Percentiles rank a stretch among this genome's conserved stretches.
phyloP scores from a whole-genome alignment of 1,284 basidiomycete genomes.

The Rhodofomes roseus region DNA sequence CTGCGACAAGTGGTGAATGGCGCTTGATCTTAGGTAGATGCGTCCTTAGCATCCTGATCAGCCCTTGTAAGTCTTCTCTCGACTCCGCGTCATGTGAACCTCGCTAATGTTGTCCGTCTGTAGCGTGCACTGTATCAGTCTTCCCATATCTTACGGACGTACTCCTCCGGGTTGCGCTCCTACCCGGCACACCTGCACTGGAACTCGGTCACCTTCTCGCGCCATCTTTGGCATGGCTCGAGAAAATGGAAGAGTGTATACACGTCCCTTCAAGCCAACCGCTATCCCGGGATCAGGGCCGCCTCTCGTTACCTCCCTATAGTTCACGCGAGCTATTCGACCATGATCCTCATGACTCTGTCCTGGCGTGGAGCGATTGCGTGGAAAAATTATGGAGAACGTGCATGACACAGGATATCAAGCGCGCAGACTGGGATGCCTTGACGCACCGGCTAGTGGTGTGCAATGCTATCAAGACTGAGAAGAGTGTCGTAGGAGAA shows the following conservation, averaged over 20 bases:
- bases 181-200: constrained; percentile 27
- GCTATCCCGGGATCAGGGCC: not conserved
- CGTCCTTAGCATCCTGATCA: constrained; percentile 38
- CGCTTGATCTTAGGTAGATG: constrained; percentile 48
- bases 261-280: constrained; percentile 8
- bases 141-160: constrained; percentile 32
- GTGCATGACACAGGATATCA: constrained; percentile 39
- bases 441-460: constrained; percentile 51
- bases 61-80: constrained; percentile 16
- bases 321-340: constrained; percentile 39
- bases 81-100: no score
- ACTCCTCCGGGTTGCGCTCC: constrained; percentile 39
- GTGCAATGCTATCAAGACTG: constrained; percentile 46
- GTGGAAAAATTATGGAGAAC: constrained; percentile 60
- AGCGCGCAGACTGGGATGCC: constrained; percentile 42
- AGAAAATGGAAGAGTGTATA: constrained; percentile 33
- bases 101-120: not conserved
- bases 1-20: constrained; percentile 55
- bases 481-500: constrained; percentile 22
- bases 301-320: constrained; percentile 30
- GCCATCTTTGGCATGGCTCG: constrained; percentile 31
- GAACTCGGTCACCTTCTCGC: constrained; percentile 33
- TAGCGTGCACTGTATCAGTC: constrained; percentile 23
- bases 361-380: constrained; percentile 47
- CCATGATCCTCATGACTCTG: constrained; percentile 17